phyloP scores from a whole-genome alignment of 1,284 basidiomycete genomes.

The Ceratobasidium papillatum region DNA sequence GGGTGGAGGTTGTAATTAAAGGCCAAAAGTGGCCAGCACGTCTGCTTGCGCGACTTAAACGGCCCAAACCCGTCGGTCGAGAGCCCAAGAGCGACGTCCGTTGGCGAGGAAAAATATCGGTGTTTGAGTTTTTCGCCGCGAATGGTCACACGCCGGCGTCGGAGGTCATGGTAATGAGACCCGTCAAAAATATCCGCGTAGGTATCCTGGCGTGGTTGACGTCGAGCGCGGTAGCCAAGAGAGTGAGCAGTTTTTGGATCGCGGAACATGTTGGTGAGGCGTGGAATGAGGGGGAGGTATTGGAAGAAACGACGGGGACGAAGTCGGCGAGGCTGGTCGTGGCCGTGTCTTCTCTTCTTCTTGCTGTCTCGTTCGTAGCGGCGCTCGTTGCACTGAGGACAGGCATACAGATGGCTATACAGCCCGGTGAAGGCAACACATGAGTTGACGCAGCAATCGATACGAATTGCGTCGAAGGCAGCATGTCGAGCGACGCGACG shows the following conservation, averaged over 20 bases:
- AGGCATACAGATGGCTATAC: conserved; percentile 1
- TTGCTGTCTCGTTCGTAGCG: conserved; percentile 22
- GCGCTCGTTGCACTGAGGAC: conserved; percentile 39
- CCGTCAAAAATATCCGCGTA: conserved; percentile 47
- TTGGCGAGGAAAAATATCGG: conserved; percentile 50
- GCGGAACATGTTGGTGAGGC: conserved; percentile 22
- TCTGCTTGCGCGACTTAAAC: no score
- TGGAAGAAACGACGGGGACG: conserved; percentile 15
- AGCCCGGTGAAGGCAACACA: conserved; percentile 42
- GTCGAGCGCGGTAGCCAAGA: conserved; percentile 48
- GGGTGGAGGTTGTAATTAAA: conserved; percentile 44
- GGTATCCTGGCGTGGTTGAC: conserved; percentile 36
- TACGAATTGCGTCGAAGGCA: conserved; percentile 5
- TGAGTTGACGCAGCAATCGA: conserved; percentile 44
- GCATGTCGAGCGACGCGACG: conserved; percentile 13
- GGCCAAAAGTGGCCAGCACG: conserved; percentile 46
- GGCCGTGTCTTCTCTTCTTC: neutral
- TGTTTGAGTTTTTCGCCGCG: conserved; percentile 29
- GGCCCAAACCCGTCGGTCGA: no score
- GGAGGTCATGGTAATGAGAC: conserved; percentile 16
- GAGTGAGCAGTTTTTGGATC: conserved; percentile 42
- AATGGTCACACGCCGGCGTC: neutral
- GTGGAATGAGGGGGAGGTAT: conserved; percentile 44
- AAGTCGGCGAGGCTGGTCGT: neutral
- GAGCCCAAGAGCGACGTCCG: no score